Evolutionary conservation across 108 stramenopile genomes (phyloP).

Genomic region (Nitzschia inconspicua): DNA sequence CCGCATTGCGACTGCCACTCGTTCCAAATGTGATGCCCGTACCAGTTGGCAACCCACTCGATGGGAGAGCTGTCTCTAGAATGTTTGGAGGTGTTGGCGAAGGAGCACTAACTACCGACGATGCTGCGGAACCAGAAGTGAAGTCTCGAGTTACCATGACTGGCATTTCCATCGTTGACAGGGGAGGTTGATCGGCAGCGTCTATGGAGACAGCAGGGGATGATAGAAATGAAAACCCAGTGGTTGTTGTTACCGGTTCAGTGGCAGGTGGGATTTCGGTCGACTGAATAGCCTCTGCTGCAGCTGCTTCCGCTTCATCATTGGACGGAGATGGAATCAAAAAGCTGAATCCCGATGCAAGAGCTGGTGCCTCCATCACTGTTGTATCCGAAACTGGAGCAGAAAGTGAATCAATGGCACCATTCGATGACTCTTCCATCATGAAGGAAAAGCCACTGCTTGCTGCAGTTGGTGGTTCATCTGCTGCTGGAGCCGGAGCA

Average conservation of each 20-base stretch:
- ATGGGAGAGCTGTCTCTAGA: not conserved
- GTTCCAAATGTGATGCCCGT: conserved; percentile 37
- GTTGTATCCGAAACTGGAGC: conserved; percentile 3
- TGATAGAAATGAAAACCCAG: conserved; percentile 10
- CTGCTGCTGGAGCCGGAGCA: conserved; percentile 13
- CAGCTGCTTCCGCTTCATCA: conserved; percentile 2
- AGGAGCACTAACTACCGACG: conserved; percentile 3
- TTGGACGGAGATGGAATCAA: conserved; percentile 18
- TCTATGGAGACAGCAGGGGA: not conserved
- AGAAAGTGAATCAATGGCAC: conserved; percentile 7
- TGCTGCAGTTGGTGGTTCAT: conserved; percentile 6
- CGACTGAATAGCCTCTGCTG: conserved; percentile 1
- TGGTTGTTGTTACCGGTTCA: not conserved
- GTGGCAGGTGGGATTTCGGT: conserved; percentile 4
- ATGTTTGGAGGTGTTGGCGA: not conserved
- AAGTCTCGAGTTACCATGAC: not conserved
- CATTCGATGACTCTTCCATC: conserved; percentile 7
- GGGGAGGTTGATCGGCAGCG: not conserved
- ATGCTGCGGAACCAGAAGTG: not conserved
- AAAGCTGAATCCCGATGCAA: conserved; percentile 45
- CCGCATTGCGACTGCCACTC: conserved; percentile 11
- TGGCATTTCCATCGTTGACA: conserved; percentile 8
- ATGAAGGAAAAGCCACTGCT: conserved; percentile 54
- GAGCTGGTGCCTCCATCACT: conserved; percentile 1
- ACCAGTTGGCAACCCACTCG: conserved; percentile 15